Percentiles rank a stretch among this genome's conserved stretches.
phyloP scores from a whole-genome alignment of 768 basidiomycete species.

The Mycena maculata region DNA sequence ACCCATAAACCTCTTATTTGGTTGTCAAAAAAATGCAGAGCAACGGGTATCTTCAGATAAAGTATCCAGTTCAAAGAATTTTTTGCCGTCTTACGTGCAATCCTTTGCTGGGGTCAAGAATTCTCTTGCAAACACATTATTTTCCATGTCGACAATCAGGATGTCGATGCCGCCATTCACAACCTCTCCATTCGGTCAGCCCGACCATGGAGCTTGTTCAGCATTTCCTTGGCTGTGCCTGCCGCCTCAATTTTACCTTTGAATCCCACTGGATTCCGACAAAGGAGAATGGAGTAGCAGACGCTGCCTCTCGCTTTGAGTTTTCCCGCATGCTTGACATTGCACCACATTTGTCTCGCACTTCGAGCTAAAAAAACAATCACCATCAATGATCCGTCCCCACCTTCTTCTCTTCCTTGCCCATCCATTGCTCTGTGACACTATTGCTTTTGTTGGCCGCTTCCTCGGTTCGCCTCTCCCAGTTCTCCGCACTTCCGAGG shows the following conservation, averaged over 20 bases:
- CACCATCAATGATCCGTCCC: neutral
- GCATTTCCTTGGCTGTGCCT: neutral
- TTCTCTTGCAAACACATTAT: neutral
- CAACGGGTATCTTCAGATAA: too few species aligned
- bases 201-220: conserved; percentile 2
- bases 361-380: neutral
- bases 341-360: neutral
- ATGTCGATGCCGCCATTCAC: conserved; percentile 5
- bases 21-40: too few species aligned
- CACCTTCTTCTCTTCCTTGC: neutral
- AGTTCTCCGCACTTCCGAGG: conserved; percentile 7
- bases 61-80: conserved; percentile 6
- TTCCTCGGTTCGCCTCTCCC: conserved; percentile 12
- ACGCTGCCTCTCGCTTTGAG: neutral
- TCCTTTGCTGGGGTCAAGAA: conserved; percentile 2
- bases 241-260: neutral
- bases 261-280: neutral
- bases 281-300: neutral
- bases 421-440: neutral
- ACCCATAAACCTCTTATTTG: too few species aligned
- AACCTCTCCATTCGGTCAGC: neutral
- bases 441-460: neutral
- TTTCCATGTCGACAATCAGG: conserved; percentile 3
- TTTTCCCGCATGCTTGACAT: neutral
- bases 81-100: neutral